These are phyloP conservation scores for Pyrus bretschneideri DNA, from an alignment of 306 rosid genomes.

Conservation along the genomic window DNA sequence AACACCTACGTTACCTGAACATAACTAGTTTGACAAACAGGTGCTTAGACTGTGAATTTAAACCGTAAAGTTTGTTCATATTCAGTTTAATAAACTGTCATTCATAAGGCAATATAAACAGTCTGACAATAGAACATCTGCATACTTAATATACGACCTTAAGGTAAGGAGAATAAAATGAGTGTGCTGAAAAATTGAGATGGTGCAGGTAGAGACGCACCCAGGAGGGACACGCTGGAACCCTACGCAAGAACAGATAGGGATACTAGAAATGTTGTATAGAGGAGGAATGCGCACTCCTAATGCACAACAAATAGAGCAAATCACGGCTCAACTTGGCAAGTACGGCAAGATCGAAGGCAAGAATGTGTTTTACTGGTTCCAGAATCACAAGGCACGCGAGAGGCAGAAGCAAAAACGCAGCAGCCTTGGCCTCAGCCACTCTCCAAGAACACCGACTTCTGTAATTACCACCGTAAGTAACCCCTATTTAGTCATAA, in stretches of 20 bases:
- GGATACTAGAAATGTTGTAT: conserved; percentile 84
- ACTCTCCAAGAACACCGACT: conserved; percentile 47
- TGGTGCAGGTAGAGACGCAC: conserved; percentile 56
- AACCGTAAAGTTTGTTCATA: neutral
- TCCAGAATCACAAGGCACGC: conserved; percentile 95
- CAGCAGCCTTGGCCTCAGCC: conserved; percentile 48
- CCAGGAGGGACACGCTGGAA: conserved; percentile 97
- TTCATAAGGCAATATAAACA: neutral
- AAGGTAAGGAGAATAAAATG: neutral
- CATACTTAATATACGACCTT: neutral
- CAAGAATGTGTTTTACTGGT: conserved; percentile 97
- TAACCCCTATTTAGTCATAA: neutral
- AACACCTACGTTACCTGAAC: neutral
- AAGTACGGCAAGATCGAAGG: conserved; percentile 96
- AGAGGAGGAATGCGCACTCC: conserved; percentile 92
- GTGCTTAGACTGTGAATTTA: neutral
- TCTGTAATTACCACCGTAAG: conserved; percentile 20
- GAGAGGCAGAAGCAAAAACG: conserved; percentile 96
- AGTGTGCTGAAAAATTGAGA: neutral
- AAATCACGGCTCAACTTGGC: conserved; percentile 65
- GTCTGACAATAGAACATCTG: neutral
- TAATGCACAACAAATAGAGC: conserved; percentile 84
- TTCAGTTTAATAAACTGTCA: neutral
- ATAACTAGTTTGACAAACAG: neutral
- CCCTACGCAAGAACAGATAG: conserved; percentile 94